Evolutionary conservation across 345 rosid species (phyloP).

Genomic region (Dimocarpus longan): DNA sequence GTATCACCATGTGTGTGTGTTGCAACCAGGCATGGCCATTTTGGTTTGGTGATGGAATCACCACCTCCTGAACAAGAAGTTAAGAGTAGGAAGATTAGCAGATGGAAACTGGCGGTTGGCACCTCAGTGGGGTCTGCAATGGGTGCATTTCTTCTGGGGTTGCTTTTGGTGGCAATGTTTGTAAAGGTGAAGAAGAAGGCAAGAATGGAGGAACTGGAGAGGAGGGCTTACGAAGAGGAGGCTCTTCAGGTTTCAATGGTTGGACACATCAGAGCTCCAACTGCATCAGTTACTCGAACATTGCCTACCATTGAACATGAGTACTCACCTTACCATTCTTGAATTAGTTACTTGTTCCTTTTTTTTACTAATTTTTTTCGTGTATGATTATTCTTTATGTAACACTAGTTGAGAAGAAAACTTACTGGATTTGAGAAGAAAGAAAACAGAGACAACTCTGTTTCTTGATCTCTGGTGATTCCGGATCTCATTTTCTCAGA

Average conservation of each 20-base stretch:
- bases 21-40: slow-evolving; percentile 73
- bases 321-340: slow-evolving; percentile 42
- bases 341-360: slow-evolving; percentile 11
- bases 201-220: slow-evolving; percentile 75
- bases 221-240: slow-evolving; percentile 94
- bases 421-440: slow-evolving; percentile 23
- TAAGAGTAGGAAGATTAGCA: slow-evolving; percentile 46
- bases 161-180: slow-evolving; percentile 68
- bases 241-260: slow-evolving; percentile 93
- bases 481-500: background rate
- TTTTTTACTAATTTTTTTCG: background rate
- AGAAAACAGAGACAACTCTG: slow-evolving; percentile 21
- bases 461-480: slow-evolving; percentile 24
- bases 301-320: slow-evolving; percentile 68
- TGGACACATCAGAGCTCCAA: slow-evolving; percentile 77
- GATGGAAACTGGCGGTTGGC: slow-evolving; percentile 82
- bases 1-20: slow-evolving; percentile 59
- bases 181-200: slow-evolving; percentile 78
- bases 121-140: slow-evolving; percentile 71
- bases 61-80: slow-evolving; percentile 20
- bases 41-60: slow-evolving; percentile 59
- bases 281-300: slow-evolving; percentile 71
- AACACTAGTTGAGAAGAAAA: slow-evolving; percentile 25
- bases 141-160: slow-evolving; percentile 62
- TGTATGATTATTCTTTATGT: slow-evolving; percentile 44